A percentile compares a stretch with the other conserved stretches of the same genome.
Evolutionary conservation across 441 rosid species (phyloP).

Genomic region (Adansonia madagascariensis): DNA sequence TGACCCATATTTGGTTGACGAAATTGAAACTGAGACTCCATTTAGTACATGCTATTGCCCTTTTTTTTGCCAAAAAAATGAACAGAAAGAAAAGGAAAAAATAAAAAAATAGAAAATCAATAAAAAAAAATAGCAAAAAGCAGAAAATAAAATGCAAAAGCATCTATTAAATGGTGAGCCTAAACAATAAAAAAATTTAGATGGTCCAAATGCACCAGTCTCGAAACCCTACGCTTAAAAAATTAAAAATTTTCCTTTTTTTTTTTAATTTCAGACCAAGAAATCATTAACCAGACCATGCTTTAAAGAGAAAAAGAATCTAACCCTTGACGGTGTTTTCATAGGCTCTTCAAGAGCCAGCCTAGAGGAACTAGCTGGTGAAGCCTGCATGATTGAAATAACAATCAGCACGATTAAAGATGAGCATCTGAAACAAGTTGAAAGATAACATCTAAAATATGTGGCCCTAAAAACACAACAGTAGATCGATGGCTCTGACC

Average conservation of each 20-base stretch:
- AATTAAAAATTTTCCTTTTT: too few species aligned
- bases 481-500: neutral
- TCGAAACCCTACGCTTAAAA: neutral
- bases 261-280: neutral
- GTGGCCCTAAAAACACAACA: neutral
- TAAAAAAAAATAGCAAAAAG: too few species aligned
- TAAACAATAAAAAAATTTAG: neutral
- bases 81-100: too few species aligned
- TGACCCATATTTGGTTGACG: neutral
- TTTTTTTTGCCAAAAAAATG: neutral
- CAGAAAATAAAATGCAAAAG: neutral
- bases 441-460: neutral
- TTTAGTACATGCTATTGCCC: neutral
- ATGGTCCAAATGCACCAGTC: neutral
- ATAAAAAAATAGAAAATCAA: too few species aligned
- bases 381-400: slow-evolving; percentile 51
- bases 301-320: slow-evolving; percentile 16
- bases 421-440: neutral
- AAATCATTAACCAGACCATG: neutral
- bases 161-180: neutral
- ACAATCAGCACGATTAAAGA: slow-evolving; percentile 10
- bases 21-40: neutral
- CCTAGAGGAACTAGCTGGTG: slow-evolving; percentile 48
- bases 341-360: slow-evolving; percentile 49
- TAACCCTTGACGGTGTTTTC: slow-evolving; percentile 64